A percentile compares a stretch with the other conserved stretches of the same genome.
phyloP scores from a whole-genome alignment of 306 rosid species.

The Sophora flavescens region DNA sequence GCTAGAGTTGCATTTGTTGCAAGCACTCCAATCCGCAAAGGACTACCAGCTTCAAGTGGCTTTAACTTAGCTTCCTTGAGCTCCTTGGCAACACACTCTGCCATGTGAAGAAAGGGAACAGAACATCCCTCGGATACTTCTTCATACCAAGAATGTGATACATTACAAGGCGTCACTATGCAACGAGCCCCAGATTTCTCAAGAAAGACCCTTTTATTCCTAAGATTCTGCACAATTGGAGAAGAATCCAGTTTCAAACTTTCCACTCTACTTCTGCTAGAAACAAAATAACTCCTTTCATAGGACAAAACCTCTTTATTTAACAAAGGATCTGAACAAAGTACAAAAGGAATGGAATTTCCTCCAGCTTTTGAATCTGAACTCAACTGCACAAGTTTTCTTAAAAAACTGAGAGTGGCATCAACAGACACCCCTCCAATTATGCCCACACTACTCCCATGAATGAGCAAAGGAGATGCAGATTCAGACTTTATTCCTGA shows the following conservation, averaged over 20 bases:
- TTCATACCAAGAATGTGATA: conserved; percentile 84
- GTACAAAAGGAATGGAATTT: conserved; percentile 63
- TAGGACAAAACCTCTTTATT: conserved; percentile 60
- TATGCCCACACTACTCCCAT: conserved; percentile 63
- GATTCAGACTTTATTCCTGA: conserved; percentile 49
- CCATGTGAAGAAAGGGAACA: conserved; percentile 79
- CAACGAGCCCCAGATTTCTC: conserved; percentile 80
- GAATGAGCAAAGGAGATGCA: conserved; percentile 49
- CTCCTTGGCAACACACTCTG: conserved; percentile 80
- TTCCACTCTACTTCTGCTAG: conserved; percentile 48
- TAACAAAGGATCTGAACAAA: conserved; percentile 71
- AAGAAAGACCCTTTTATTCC: conserved; percentile 65
- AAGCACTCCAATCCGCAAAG: conserved; percentile 76
- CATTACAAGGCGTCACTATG: conserved; percentile 87
- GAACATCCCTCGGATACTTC: conserved; percentile 71
- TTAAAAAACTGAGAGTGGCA: conserved; percentile 68
- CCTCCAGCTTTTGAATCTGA: conserved; percentile 64
- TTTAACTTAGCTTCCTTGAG: conserved; percentile 87
- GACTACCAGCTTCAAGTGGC: conserved; percentile 87
- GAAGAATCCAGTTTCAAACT: conserved; percentile 53
- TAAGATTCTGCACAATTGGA: conserved; percentile 58
- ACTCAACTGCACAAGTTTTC: conserved; percentile 65
- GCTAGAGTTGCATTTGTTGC: conserved; percentile 68
- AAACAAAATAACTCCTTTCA: conserved; percentile 59
- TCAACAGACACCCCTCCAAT: conserved; percentile 75